Base-by-base conservation (phyloP, 2,329 filamentous ascomycete genomes). In the Graphiopsis chlorocephala region DNA sequence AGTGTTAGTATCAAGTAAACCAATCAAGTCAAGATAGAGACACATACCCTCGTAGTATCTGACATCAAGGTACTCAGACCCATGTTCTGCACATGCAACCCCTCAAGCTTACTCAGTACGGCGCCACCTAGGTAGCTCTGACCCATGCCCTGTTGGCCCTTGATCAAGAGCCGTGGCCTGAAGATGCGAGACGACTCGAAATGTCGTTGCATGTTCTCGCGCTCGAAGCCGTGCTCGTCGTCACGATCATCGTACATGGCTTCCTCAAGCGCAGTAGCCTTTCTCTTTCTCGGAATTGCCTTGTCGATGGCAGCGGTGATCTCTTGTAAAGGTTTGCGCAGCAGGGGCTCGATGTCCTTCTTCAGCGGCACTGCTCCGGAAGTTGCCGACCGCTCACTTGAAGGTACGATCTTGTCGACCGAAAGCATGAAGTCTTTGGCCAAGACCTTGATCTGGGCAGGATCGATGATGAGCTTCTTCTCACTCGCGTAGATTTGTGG, bases 381-480 rank as follows among this genome's bases (percentile, higher is more conserved):
- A 3, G 92, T 90, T 0, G 92, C 89, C 55, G 94, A 94, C 67
- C 95, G 85, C 76, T 98, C 92, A 0, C 95, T 98, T 0, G 95
- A 98, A 7, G 95, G 95, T 12, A 97, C 86, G 79, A 99, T 92
- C 78, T 96, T 96, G 81, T 97, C 96, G 74, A 97, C 89, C 0
- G 94, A 96, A 15, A 97, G 85, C 90, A 97, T 97, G 72, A 99
- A 99, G 77, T 99, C 95, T 64, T 95, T 95, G 4, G 95, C 92
- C 50, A 91, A 89, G 42, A 99, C 88, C 65, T 88, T 88, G 73
- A 99, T 97, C 72, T 88, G 91, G 66, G 86, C 85, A 0, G 93
- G 89, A 71, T 97, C 89, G 64, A 99, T 95, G 50, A 96, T 80
- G 33, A 98, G 86, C 79, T 97, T 97, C 75, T 96, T 88, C 69